Base-by-base conservation (phyloP, 139 green algal genomes). In the Zygnema cylindricum region DNA sequence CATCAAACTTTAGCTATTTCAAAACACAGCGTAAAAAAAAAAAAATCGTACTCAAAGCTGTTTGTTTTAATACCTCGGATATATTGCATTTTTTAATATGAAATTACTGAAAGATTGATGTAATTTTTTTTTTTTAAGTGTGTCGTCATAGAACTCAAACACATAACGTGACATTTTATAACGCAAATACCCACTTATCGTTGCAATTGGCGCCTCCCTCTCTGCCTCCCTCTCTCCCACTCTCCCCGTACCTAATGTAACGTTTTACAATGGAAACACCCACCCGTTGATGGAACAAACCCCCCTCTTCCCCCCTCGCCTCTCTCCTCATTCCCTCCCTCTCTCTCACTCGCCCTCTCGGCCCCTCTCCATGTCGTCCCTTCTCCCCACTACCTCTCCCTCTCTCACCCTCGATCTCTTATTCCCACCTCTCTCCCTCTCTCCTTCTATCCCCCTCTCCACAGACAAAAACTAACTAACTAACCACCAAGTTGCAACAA, bases 361-460 rank as follows among this genome's bases (percentile, higher is more conserved):
- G 33, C 22, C 41, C 76, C 76, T 83, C 49, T 32, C n/a, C 71
- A 16, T 33, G 33, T 38, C 76, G 33, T 35, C 49, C 41, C 32
- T 35, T 63, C 49, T 63, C 49, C 16, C 49, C 49, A 7, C 49
- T 16, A 25, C 49, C 49, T 25, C 49, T 63, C 76, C 23, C n/a
- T 83, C 0, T 0, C n/a, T 55, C 11, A 25, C 76, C 32, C n/a
- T 55, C 75, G 38, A 23, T 40, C 11, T 49, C 43, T 22, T n/a
- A 2, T 49, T 1, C 75, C 43, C 75, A 1, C 1, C 75, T 43
- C 43, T 49, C 30, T 49, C 75, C 21, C 0, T 39, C 49, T 49
- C 76, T 83, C 32, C 32, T 83, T 82, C 76, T 82, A n/a, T 33
- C 43, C 54, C 76, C n/a, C 43, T 7, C 40, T 54, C 76, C n/a